These are phyloP conservation scores for Aphanomyces stellatus DNA, from an alignment of 352 stramenopile species.

Conservation along the genomic window DNA sequence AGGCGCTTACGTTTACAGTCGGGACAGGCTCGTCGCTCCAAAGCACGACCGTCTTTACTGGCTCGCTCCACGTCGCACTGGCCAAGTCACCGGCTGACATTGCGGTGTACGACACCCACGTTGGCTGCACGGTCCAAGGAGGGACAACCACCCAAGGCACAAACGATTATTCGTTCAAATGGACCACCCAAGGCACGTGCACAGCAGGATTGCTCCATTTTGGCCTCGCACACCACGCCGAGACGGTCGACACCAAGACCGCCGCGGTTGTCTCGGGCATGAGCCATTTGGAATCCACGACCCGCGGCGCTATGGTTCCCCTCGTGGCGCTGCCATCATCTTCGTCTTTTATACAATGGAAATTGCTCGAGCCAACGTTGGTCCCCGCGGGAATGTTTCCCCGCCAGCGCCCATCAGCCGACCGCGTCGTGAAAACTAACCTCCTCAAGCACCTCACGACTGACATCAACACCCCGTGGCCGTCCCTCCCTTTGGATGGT, in stretches of 20 bases:
- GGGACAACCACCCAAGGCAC: background rate
- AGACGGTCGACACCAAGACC: conserved; percentile 35
- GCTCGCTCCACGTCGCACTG: conserved; percentile 41
- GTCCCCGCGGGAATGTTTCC: conserved; percentile 58
- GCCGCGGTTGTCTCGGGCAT: conserved; percentile 28
- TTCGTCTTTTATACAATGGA: conserved; percentile 32
- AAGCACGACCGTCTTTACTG: background rate
- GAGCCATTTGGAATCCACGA: conserved; percentile 34
- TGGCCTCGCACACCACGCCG: conserved; percentile 45
- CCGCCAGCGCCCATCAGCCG: conserved; percentile 29
- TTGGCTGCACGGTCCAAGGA: conserved; percentile 44
- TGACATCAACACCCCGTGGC: conserved; percentile 51
- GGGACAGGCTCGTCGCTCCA: background rate
- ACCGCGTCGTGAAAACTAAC: conserved; percentile 27
- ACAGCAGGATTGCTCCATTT: conserved; percentile 51
- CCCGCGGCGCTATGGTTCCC: conserved; percentile 41
- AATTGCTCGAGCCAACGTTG: conserved; percentile 32
- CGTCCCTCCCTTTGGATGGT: conserved; percentile 32
- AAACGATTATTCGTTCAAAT: conserved; percentile 32
- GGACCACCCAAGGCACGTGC: conserved; percentile 46
- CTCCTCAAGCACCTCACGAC: conserved; percentile 37
- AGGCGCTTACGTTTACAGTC: background rate
- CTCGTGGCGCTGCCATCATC: conserved; percentile 35
- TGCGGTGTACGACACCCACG: conserved; percentile 32
- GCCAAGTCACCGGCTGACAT: conserved; percentile 14